Evolutionary conservation across 495 filamentous ascomycete genomes (phyloP).

Genomic region (Xylaria palmicola): DNA sequence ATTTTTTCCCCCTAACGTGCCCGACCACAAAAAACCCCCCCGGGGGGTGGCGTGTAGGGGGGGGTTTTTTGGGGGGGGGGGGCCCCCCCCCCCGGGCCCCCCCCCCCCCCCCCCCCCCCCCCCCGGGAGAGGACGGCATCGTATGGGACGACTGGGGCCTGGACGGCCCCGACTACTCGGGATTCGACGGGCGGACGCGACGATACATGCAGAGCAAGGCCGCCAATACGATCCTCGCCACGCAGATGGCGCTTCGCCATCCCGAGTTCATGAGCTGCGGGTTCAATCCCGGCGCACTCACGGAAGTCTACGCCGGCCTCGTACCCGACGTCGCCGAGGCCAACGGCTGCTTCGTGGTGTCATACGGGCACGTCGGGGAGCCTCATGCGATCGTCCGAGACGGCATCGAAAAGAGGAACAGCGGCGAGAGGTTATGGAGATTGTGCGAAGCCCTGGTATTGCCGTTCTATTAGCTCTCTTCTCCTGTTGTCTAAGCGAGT

Average conservation of each 20-base stretch:
- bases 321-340: neutral
- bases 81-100: too few species aligned
- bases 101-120: too few species aligned
- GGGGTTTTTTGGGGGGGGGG: too few species aligned
- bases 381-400: neutral
- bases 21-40: too few species aligned
- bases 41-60: too few species aligned
- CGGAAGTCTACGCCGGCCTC: neutral
- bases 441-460: neutral
- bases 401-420: neutral
- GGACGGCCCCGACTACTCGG: neutral
- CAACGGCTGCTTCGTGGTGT: neutral
- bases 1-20: too few species aligned
- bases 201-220: slow-evolving; percentile 13
- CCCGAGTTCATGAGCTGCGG: neutral
- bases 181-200: neutral
- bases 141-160: slow-evolving; percentile 3
- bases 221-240: neutral
- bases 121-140: slow-evolving; percentile 5
- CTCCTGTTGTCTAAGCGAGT: neutral
- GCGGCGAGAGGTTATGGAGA: neutral
- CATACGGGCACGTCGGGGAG: neutral
- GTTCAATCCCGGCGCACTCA: slow-evolving; percentile 4
- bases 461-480: neutral
- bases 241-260: neutral